phyloP scores from a whole-genome alignment of 495 filamentous ascomycete genomes.

The Aspergillus nidulans region DNA sequence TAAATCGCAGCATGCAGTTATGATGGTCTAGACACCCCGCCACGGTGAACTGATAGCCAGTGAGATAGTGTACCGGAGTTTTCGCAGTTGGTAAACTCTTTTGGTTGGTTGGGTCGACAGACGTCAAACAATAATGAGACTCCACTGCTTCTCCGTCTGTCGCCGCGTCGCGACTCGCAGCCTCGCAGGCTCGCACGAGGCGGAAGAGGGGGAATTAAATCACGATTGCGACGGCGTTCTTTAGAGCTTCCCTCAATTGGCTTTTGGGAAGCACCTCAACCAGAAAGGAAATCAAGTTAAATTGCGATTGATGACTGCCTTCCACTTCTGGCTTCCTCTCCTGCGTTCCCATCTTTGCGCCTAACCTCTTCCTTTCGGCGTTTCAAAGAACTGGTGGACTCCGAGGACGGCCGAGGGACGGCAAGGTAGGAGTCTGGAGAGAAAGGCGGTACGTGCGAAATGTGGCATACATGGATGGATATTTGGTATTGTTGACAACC shows the following conservation, averaged over 20 bases:
- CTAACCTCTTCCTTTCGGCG: conserved; percentile 3
- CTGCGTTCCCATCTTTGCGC: conserved; percentile 3
- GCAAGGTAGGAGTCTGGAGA: not conserved
- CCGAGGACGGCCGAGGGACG: not conserved
- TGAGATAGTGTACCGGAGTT: conserved; percentile 10
- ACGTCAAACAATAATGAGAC: conserved; percentile 20
- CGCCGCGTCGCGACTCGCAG: not conserved
- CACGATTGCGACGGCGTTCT: conserved; percentile 9
- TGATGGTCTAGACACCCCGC: conserved; percentile 13
- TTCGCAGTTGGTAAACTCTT: conserved; percentile 9
- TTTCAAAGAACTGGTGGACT: not conserved
- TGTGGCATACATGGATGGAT: not conserved
- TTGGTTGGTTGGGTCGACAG: conserved; percentile 19
- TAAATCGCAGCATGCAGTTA: not conserved
- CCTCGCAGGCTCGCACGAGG: not conserved
- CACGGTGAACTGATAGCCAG: conserved; percentile 14
- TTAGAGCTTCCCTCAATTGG: not conserved
- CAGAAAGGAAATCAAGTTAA: conserved; percentile 15
- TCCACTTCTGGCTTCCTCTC: conserved; percentile 6
- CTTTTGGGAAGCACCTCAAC: conserved; percentile 12
- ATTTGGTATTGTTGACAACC: conserved; percentile 4
- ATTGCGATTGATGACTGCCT: conserved; percentile 1
- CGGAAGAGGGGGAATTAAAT: conserved; percentile 13
- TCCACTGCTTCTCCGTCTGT: conserved; percentile 12
- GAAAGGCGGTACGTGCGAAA: not conserved